phyloP scores from a whole-genome alignment of 2,329 filamentous ascomycete species.

The Macrophomina pseudophaseolina region DNA sequence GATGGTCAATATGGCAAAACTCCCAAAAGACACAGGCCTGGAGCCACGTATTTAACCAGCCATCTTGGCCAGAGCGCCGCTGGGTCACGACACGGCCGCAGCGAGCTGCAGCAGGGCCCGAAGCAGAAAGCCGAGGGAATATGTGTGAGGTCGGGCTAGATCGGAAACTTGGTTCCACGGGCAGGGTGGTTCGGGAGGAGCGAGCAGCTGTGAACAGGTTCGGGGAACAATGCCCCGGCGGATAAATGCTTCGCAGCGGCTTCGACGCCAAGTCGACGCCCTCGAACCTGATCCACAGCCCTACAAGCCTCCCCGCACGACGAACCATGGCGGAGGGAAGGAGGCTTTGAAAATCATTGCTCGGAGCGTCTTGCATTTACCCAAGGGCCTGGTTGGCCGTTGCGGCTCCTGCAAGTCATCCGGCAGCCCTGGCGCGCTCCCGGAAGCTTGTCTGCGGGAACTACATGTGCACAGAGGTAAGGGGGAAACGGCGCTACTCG shows the following conservation, averaged over 20 bases:
- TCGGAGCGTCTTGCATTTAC: constrained; percentile 2
- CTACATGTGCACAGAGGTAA: constrained; percentile 3
- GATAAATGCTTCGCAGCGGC: constrained; percentile 10
- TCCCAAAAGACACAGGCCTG: too few species aligned
- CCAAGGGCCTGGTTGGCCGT: constrained; percentile 3
- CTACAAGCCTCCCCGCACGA: constrained; percentile 13
- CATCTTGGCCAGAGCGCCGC: too few species aligned
- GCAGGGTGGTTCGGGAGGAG: background rate
- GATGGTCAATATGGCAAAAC: too few species aligned
- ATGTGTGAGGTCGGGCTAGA: background rate
- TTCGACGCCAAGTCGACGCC: constrained; percentile 8
- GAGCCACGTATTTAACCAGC: too few species aligned
- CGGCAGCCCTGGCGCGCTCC: constrained; percentile 5
- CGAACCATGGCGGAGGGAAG: background rate
- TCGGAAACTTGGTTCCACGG: background rate
- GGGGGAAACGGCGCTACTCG: background rate
- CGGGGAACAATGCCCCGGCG: constrained; percentile 8
- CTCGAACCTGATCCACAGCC: constrained; percentile 1
- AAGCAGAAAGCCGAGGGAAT: background rate
- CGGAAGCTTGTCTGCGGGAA: constrained; percentile 18
- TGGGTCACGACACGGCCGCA: background rate
- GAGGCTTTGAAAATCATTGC: constrained; percentile 10
- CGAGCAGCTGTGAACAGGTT: background rate
- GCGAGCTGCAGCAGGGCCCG: background rate
- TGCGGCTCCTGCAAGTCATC: constrained; percentile 16